Base-by-base conservation (phyloP, 176 grass and related monocot species). In the Musa beccarii region DNA sequence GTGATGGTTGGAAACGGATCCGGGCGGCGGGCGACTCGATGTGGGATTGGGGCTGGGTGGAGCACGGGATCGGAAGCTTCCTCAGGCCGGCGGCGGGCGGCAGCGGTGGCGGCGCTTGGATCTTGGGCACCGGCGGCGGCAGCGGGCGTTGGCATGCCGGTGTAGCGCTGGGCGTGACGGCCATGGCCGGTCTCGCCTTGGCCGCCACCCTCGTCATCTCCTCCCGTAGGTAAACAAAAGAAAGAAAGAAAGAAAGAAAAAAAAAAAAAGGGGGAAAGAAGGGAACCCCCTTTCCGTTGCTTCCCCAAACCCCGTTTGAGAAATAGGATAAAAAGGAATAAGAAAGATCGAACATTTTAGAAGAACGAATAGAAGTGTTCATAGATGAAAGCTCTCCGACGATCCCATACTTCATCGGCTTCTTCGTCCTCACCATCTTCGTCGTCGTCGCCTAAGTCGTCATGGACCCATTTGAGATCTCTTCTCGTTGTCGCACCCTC, bases 391-490 rank as follows among this genome's bases (percentile, higher is more conserved):
- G 94, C 90, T 54, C 74, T 93, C 75, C 87, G 90, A 78, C 84
- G 90, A 89, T 88, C 82, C 72, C 88, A 80, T 72, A 91, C 86
- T 51, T 91, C 94, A 64, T 79, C 85, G 49, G 83, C 89, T 17
- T 83, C 92, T 26, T 78, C 92, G 49, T 88, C 86, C 52, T 69
- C 91, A 16, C 88, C 89, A 52, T 83, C 89, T 2, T 85, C 92
- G 19, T 86, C 86, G 43, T 90, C 89, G 74, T 86, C 94, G 53
- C 84, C 94, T 10, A 80, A 84, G 19, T 98, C 90, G 1, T 92
- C 94, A 64, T 91, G 94, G 94, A 88, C 89, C 85, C 90, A 98
- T 79, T 79, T 98, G 83, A 85, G 94, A 66, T 98, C 90, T 49
- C 86, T 98, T 73, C 86, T 98, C 75, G 72, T 85, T 73, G 86